These are phyloP conservation scores for Geoglossum glabrum DNA, from an alignment of 495 filamentous ascomycete species.

Conservation along the genomic window DNA sequence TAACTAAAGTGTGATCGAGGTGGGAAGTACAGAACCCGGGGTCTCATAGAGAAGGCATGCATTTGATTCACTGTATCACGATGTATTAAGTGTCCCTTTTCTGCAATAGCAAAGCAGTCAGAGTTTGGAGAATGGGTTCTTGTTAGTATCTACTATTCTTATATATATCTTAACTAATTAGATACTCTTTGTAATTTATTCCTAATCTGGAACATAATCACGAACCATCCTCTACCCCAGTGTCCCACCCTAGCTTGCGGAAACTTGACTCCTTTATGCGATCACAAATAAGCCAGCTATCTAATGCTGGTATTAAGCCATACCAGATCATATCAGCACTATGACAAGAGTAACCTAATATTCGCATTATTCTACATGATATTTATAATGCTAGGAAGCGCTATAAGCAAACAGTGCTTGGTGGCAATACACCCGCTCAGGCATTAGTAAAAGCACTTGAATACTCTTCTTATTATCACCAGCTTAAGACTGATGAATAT, in stretches of 20 bases:
- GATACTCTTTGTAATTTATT: neutral
- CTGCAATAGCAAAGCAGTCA: neutral
- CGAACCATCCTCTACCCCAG: neutral
- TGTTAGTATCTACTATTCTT: no score
- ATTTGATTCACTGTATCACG: neutral
- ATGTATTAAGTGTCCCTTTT: neutral
- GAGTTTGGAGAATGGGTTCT: neutral
- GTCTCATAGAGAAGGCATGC: neutral
- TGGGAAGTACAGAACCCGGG: neutral
- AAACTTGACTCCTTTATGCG: neutral
- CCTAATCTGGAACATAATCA: no score
- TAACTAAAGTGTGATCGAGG: neutral
- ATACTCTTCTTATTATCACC: neutral
- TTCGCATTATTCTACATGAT: neutral
- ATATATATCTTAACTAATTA: neutral
- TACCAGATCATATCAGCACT: neutral
- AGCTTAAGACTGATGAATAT: neutral
- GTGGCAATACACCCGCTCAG: neutral
- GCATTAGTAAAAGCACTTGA: neutral
- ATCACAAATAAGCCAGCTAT: neutral
- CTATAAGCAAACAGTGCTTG: neutral
- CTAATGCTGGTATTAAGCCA: neutral
- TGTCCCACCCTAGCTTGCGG: neutral
- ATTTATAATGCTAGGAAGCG: neutral
- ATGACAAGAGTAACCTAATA: neutral